A percentile compares a stretch with the other conserved stretches of the same genome.
Evolutionary conservation across 768 basidiomycete species (phyloP).

Genomic region (Coprinopsis strossmayeri): DNA sequence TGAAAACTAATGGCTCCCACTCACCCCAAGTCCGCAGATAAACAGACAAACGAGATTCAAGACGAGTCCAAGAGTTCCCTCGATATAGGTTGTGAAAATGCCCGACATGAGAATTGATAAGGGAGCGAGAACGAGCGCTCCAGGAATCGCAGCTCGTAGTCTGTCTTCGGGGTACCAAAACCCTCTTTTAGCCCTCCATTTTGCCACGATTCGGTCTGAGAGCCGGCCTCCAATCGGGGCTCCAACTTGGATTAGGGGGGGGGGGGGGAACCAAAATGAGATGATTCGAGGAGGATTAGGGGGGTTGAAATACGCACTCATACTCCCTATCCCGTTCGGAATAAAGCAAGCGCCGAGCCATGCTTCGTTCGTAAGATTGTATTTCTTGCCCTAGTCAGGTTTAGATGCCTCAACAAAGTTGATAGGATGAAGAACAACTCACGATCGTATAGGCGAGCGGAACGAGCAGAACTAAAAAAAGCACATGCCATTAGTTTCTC

Average conservation of each 20-base stretch:
- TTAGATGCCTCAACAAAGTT: too few relatives aligned
- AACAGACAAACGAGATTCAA: constrained; percentile 26
- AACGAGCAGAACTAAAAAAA: too few relatives aligned
- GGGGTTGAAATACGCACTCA: constrained; percentile 31
- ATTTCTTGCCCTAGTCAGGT: constrained; percentile 59
- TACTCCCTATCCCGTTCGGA: constrained; percentile 52
- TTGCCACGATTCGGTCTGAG: constrained; percentile 47
- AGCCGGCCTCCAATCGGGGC: constrained; percentile 51
- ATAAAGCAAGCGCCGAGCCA: constrained; percentile 55
- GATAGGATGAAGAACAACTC: too few relatives aligned
- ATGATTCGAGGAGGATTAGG: not conserved
- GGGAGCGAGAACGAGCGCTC: constrained; percentile 43
- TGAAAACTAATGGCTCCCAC: too few relatives aligned
- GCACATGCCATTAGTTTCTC: too few relatives aligned
- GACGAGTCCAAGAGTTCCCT: constrained; percentile 37
- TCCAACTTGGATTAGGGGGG: constrained; percentile 39
- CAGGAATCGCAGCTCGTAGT: constrained; percentile 42
- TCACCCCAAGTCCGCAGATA: constrained; percentile 53
- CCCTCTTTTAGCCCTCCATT: constrained; percentile 35
- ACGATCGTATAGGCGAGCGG: too few relatives aligned
- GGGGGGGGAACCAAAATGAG: not conserved
- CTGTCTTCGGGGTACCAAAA: constrained; percentile 65
- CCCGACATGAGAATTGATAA: constrained; percentile 44
- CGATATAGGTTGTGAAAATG: constrained; percentile 42
- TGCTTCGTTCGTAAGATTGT: constrained; percentile 48